Evolutionary conservation across 1,284 basidiomycete species (phyloP), one percentile per base, ranked within the genome.

Genomic region (Apiotrichum sp.): DNA sequence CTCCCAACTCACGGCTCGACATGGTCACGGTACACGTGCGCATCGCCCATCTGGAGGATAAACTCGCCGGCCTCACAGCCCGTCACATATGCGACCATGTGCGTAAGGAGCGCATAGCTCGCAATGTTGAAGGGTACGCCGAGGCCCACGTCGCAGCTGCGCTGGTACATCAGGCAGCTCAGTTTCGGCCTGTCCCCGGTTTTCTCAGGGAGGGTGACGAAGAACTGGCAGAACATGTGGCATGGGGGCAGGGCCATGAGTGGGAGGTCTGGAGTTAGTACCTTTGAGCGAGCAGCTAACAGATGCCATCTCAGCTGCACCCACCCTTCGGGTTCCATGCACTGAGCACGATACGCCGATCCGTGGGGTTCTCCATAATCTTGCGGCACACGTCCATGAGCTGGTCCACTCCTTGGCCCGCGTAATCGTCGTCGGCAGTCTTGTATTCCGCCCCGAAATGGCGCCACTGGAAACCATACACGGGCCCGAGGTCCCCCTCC

Each of bases 71-170:
- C 83, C 45, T 88, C 85, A 11, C 89, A 93, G 50, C 82, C 81
- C 3, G 95, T 98, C 53, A 97, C 85, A 33, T 85, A 84, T 11
- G 95, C 95, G 62, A 98, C 85, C 89, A 98, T 95, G 77, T 97
- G 92, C 0, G 93, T 96, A 53, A 98, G 83, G 16, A 98, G 82
- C 1, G 96, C 89, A 73, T 98, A 98, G 1, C 91, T 95, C 8
- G 95, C 95, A 76, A 98, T 98, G 78, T 98, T 98, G 83, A 98
- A 98, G 0, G 95, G 95, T 50, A 97, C 89, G 3, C 95, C 95
- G 40, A 98, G 87, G 0, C 95, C 95, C 6, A 98, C 82, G 71
- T 98, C 95, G 45, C 93, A 95, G 6, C 93, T 97, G 44, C 96
- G 89, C 73, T 98, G 95, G 79, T 89, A 98, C 92, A 98, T 96